Base-by-base conservation (phyloP, 2,329 filamentous ascomycete genomes). In the Alternaria triticimaculans region DNA sequence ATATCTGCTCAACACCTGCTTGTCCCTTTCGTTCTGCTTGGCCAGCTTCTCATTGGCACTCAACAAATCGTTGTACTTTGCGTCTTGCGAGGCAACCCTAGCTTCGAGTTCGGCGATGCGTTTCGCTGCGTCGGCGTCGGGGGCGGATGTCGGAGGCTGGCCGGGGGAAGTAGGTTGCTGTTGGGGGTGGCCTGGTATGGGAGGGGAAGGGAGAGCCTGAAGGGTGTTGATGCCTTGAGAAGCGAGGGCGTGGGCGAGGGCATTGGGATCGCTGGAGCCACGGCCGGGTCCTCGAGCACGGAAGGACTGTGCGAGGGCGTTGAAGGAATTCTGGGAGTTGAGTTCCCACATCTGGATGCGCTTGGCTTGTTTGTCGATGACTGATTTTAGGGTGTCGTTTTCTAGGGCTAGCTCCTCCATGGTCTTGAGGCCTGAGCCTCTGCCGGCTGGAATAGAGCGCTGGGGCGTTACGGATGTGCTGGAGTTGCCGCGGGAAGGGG, bases 321-420 rank as follows among this genome's bases (percentile, higher is more conserved):
- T 88, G 57, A 91, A 92, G 41, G 92, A 94, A 67, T 90, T 93
- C 80, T 98, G 96, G 0, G 94, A 93, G 72, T 93, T 94, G 43
- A 93, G 90, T 80, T 99, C 95, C 82, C 97, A 99, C 66, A 94
- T 91, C 73, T 96, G 92, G n/a, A 99, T 87, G 1, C 95, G 89
- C 72, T 91, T 92, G 66, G 92, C 92, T 37, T 97, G 87, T 54
- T 93, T 93, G 80, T 98, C 94, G 9, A 97, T 88, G 71, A 94
- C 89, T 61, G 91, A 88, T 73, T 96, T 95, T 55, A 98, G 86
- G 10, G 92, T 92, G 66, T 91, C 87, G 78, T 98, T 99, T 76
- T 98, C 93, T 53, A 95, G 87, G 67, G 91, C 89, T 10, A 98
- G 86, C 80, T 99, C 96, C 79, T 99, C 96, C 66, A 93, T 84